Evolutionary conservation across 2,329 filamentous ascomycete genomes (phyloP).

Genomic region (Thelonectria olida): DNA sequence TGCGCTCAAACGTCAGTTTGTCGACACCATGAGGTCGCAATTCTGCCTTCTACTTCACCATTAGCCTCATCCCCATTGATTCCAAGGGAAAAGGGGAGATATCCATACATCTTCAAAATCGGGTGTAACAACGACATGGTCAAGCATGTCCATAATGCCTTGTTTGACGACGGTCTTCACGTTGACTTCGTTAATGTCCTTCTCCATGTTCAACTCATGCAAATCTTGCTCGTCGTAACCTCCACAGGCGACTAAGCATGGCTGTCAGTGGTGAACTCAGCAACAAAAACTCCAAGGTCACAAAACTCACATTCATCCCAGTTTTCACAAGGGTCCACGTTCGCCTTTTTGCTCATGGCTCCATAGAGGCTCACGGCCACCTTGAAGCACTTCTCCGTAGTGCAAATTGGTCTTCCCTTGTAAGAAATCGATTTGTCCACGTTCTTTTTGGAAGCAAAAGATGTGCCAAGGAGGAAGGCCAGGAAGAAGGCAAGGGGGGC

Average conservation of each 20-base stretch:
- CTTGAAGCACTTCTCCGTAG: slow-evolving; percentile 2
- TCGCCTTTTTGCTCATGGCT: not conserved
- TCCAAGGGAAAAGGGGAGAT: not conserved
- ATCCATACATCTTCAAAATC: not conserved
- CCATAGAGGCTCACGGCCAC: not conserved
- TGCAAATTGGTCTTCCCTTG: slow-evolving; percentile 2
- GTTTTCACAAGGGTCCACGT: slow-evolving; percentile 21
- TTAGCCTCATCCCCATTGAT: not conserved
- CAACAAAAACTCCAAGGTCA: not conserved
- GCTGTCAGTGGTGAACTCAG: not conserved
- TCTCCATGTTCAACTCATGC: not conserved
- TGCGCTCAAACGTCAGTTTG: not conserved
- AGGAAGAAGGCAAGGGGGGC: not conserved
- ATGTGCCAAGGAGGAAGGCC: not conserved
- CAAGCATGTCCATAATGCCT: not conserved
- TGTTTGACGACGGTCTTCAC: not conserved
- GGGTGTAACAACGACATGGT: not conserved
- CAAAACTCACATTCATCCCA: slow-evolving; percentile 28
- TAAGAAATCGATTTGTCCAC: not conserved
- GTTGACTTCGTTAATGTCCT: not conserved
- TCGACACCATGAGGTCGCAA: not conserved
- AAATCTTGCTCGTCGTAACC: slow-evolving; percentile 5
- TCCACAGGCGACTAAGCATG: slow-evolving; percentile 15
- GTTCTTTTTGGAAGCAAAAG: too few species aligned
- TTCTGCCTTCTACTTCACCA: not conserved